Evolutionary conservation across 2,329 filamentous ascomycete genomes (phyloP), one percentile per base, ranked within the genome.

Genomic region (Reticulascus tulasneorum): DNA sequence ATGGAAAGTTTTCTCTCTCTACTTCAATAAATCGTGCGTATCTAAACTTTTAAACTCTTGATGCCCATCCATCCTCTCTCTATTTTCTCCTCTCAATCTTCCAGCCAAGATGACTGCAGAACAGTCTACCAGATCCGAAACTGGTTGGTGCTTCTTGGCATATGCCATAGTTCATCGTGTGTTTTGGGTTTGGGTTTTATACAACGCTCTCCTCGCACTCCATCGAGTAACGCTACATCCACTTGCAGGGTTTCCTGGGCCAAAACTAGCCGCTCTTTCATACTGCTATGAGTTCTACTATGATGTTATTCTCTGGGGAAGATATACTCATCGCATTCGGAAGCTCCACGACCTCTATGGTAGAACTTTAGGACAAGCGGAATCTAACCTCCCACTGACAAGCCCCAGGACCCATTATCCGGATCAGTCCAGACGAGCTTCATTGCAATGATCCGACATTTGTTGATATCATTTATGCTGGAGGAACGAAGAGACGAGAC

Each of bases 401-500:
- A 12, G n/a, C 28, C 10, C 15, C 9, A 51, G 54, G 53, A 9
- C 50, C 52, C 15, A 48, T 54, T 29, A 42, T 55, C 18, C 44
- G 51, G 23, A 53, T 54, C 35, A 53, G 43, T 9, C 52, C 51
- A 9, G 40, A 47, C 13, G 49, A 56, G 35, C 34, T 56, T 7
- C 53, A 57, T 30, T 50, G 53, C 38, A 42, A 47, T 35, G 53
- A 56, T 25, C 46, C 48, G 10, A 44, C 46, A 12, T 55, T 48
- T 23, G 40, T 47, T 11, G 46, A 54, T 23, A 42, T 49, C 22
- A 40, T 54, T 12, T 54, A 53, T 28, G 32, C 45, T 9, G 29
- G 23, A 4, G 36, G 33, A 29, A 22, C 38, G 15, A 40, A 37
- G 16, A 44, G 38, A 13, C 42, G 48, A 7, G 33, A 49, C 22